These are phyloP conservation scores for Talaromyces sp. DNA, from an alignment of 2,329 filamentous ascomycete species.

Conservation along the genomic window DNA sequence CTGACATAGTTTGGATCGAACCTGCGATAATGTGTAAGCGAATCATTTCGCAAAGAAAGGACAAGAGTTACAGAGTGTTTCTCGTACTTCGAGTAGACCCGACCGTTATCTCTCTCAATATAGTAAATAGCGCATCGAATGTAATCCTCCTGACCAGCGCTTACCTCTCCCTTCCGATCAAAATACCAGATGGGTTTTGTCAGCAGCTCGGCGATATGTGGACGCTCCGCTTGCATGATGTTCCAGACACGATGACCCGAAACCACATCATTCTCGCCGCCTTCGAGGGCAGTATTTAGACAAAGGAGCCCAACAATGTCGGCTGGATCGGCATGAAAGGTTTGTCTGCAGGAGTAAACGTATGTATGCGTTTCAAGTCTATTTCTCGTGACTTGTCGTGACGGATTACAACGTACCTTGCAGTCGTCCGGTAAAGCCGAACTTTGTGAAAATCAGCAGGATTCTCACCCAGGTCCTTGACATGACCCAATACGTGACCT, in stretches of 20 bases:
- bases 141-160: not conserved
- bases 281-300: not conserved
- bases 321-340: not conserved
- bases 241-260: not conserved
- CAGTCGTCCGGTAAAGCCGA: conserved; percentile 84
- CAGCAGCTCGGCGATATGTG: not conserved
- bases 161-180: not conserved
- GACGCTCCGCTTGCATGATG: not conserved
- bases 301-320: not conserved
- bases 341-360: not conserved
- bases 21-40: not conserved
- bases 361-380: not conserved
- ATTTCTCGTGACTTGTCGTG: not conserved
- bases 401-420: conserved; percentile 45
- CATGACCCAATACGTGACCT: conserved; percentile 82
- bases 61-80: not conserved
- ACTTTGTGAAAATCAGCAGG: conserved; percentile 76
- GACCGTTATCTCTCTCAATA: not conserved
- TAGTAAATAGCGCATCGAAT: not conserved
- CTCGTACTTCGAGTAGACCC: not conserved
- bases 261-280: not conserved
- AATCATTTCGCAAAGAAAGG: not conserved
- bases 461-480: conserved; percentile 84
- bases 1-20: not conserved
- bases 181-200: not conserved